These are phyloP conservation scores for Oryza glaberrima DNA, from an alignment of 176 grass and related monocot species.

Conservation along the genomic window DNA sequence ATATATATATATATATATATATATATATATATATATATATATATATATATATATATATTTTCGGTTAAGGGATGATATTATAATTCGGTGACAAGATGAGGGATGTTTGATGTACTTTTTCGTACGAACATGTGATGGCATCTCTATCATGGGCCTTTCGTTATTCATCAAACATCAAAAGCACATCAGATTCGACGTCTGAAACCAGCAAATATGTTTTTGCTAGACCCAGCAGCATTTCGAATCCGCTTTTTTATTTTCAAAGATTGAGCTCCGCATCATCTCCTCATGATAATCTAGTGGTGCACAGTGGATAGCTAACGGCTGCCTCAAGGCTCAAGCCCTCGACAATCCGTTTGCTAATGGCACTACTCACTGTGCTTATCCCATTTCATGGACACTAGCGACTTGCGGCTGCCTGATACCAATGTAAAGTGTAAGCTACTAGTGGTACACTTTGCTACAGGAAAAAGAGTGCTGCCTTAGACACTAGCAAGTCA, in stretches of 20 bases:
- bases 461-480: neutral
- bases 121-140: neutral
- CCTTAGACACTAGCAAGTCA: conserved; percentile 18
- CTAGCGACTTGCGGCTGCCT: neutral
- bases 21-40: no score
- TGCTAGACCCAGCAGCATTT: neutral
- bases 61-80: no score
- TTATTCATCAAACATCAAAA: neutral
- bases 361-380: neutral
- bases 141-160: neutral
- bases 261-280: neutral
- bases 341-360: neutral
- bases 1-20: no score
- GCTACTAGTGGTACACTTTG: neutral
- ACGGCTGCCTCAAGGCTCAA: neutral
- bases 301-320: neutral
- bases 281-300: no score
- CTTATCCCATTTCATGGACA: neutral
- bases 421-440: no score
- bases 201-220: neutral
- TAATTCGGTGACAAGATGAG: no score
- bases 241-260: no score
- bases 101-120: no score
- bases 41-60: no score
- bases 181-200: neutral